These are phyloP conservation scores for Trichomonascaceae sp. DNA, from an alignment of 1,139 yeast species.

Conservation along the genomic window DNA sequence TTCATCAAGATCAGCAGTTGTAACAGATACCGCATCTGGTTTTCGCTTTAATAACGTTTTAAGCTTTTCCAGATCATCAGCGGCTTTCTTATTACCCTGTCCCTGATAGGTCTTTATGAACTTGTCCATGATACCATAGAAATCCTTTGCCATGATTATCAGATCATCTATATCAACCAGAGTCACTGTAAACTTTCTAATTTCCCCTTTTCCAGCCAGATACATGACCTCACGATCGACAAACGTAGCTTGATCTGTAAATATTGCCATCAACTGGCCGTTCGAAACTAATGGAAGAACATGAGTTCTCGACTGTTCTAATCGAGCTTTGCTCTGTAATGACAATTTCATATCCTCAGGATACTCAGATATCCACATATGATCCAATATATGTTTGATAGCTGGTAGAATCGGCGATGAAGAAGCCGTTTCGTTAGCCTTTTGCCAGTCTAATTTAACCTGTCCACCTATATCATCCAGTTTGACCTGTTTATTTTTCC, in stretches of 20 bases:
- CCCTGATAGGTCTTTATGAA: slow-evolving; percentile 9
- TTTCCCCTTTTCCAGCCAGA: slow-evolving; percentile 27
- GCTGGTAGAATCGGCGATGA: slow-evolving; percentile 18
- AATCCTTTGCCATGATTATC: slow-evolving; percentile 32
- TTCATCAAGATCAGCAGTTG: slow-evolving; percentile 28
- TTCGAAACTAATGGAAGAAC: slow-evolving; percentile 37
- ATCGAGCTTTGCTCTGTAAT: slow-evolving; percentile 21
- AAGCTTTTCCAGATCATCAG: slow-evolving; percentile 20
- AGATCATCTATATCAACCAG: slow-evolving; percentile 36
- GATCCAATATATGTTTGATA: slow-evolving; percentile 19
- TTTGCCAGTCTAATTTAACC: slow-evolving; percentile 20
- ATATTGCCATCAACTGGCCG: slow-evolving; percentile 40
- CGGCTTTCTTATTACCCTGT: slow-evolving; percentile 3
- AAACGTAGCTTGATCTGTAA: slow-evolving; percentile 37
- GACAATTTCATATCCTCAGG: slow-evolving; percentile 28
- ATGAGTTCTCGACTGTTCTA: slow-evolving; percentile 22
- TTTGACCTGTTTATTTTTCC: slow-evolving; percentile 20
- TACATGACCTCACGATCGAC: slow-evolving; percentile 38
- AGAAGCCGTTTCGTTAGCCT: background rate
- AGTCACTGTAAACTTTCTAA: slow-evolving; percentile 34
- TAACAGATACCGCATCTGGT: slow-evolving; percentile 34
- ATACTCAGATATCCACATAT: slow-evolving; percentile 26
- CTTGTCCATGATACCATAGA: slow-evolving; percentile 22
- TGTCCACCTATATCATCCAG: slow-evolving; percentile 25
- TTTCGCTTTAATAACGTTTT: slow-evolving; percentile 23